phyloP scores from a whole-genome alignment of 805 yeast species.

The Candida nitratophila region DNA sequence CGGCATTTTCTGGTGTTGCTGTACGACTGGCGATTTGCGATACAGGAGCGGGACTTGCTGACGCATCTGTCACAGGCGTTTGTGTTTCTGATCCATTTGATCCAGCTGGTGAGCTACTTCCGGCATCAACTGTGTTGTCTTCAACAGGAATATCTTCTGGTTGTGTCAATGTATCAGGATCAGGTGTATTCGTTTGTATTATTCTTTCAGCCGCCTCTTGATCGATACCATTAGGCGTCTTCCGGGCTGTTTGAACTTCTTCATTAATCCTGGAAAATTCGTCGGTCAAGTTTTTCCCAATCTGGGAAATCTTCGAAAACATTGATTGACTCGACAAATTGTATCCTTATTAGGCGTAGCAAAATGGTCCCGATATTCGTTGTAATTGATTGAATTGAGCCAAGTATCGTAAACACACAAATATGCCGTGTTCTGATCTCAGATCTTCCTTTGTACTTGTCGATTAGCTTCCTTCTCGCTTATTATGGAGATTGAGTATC shows the following conservation, averaged over 20 bases:
- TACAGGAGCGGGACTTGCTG: not conserved
- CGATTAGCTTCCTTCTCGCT: no score
- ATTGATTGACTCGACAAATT: conserved; percentile 18
- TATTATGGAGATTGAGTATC: no score
- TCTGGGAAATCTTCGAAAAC: conserved; percentile 54
- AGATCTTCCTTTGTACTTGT: no score
- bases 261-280: conserved; percentile 38
- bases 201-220: conserved; percentile 23
- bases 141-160: conserved; percentile 35
- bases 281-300: conserved; percentile 56
- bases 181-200: conserved; percentile 40
- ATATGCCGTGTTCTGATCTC: no score
- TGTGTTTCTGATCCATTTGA: not conserved
- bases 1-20: conserved; percentile 7
- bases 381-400: no score
- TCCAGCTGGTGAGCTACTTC: not conserved
- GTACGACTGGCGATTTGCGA: not conserved
- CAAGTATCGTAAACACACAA: no score
- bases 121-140: not conserved
- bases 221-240: conserved; percentile 13
- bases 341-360: not conserved
- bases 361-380: not conserved
- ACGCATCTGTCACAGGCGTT: not conserved
- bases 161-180: conserved; percentile 34
- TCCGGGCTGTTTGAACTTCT: conserved; percentile 16